Evolutionary conservation across 139 green algal species (phyloP), one percentile per base, ranked within the genome.

Genomic region (Gonium pectorale): DNA sequence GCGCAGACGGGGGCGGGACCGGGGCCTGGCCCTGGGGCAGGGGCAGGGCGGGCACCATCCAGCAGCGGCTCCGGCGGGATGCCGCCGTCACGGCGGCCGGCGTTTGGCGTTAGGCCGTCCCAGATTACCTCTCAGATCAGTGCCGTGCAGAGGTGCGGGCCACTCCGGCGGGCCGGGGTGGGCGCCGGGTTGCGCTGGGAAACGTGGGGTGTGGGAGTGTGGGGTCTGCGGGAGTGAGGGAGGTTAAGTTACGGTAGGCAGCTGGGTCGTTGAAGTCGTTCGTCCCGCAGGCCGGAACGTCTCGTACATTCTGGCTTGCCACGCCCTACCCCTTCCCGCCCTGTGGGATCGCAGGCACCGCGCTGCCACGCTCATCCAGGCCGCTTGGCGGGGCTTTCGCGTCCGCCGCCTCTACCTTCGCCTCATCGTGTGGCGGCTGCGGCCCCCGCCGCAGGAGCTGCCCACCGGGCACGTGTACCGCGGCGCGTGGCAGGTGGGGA

Each of bases 351-450:
- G 1, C 77, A 83, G 77, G 77, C 27, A 11, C 6, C 17, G 43
- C 19, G 77, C 77, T 0, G 77, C 77, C 19, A 13, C 43, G 2
- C 1, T 44, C 35, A 83, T 83, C 62, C 77, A 83, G 77, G 77
- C 77, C 6, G 43, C 59, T 1, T 83, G 77, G 77, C 62, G 77
- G 31, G 77, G 43, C 77, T 83, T 64, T 41, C 77, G 77, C 41
- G 51, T 83, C 31, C 62, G 77, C 27, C 77, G 77, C 62, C 77
- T 83, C 22, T 83, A 83, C 31, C 41, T 74, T 27, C 59, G 59
- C 5, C 75, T 82, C 40, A 82, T 82, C 40, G 59, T 71, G 75
- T 49, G 27, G n/a, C 75, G 75, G 31, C 40, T 46, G 19, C 59
- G 59, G 40, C 40, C 44, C 19, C 59, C 68, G 67, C 3, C 19